phyloP scores from a whole-genome alignment of 805 yeast genomes.

The Starmerella floricola region DNA sequence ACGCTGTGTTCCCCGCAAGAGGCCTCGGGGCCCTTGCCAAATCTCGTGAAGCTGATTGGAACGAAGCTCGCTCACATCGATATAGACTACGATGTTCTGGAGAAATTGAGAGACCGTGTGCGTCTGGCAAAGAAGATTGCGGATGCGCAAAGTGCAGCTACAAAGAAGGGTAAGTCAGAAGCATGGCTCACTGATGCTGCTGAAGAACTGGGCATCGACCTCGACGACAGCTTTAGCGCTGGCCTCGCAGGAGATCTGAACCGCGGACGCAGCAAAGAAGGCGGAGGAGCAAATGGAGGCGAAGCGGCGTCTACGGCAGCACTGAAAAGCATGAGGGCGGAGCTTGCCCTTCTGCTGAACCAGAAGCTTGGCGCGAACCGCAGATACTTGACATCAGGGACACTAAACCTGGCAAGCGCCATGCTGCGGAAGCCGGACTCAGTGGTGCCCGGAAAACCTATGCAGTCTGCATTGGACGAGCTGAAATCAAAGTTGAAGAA shows the following conservation, averaged over 20 bases:
- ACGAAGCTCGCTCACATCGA: conserved; percentile 54
- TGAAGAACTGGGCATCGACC: conserved; percentile 77
- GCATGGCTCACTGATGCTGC: conserved; percentile 85
- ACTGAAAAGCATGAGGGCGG: conserved; percentile 15
- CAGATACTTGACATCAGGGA: conserved; percentile 27
- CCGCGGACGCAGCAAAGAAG: not conserved
- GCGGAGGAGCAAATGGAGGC: conserved; percentile 39
- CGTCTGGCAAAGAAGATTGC: conserved; percentile 61
- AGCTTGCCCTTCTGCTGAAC: conserved; percentile 22
- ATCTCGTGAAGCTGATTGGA: conserved; percentile 45
- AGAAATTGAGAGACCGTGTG: conserved; percentile 59
- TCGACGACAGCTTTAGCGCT: conserved; percentile 38
- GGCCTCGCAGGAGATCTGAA: conserved; percentile 8
- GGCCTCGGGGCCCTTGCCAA: conserved; percentile 73
- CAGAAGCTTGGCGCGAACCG: conserved; percentile 24
- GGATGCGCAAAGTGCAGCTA: conserved; percentile 50
- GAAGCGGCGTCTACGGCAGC: conserved; percentile 3
- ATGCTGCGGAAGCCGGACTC: conserved; percentile 20
- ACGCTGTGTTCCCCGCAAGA: conserved; percentile 90
- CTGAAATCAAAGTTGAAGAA: conserved; percentile 8
- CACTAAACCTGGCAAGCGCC: conserved; percentile 27
- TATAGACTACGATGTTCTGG: conserved; percentile 59
- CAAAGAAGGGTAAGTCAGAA: conserved; percentile 40
- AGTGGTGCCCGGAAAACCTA: conserved; percentile 18
- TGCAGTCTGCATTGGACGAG: conserved; percentile 21